These are phyloP conservation scores for Colletotrichum melonis DNA, from an alignment of 2,329 filamentous ascomycete genomes.

Conservation along the genomic window DNA sequence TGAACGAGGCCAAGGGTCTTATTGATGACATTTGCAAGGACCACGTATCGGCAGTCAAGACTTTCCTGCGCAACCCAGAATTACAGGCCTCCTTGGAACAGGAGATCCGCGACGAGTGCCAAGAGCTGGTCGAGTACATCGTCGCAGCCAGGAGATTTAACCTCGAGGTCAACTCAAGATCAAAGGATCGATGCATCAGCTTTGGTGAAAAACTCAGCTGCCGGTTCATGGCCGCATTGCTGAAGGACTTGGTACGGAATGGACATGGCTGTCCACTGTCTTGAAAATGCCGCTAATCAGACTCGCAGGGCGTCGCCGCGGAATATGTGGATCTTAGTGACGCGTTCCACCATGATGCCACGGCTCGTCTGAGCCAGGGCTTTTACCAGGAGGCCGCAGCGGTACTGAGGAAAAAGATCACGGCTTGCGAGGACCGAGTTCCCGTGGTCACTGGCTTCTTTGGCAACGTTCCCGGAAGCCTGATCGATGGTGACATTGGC, in stretches of 20 bases:
- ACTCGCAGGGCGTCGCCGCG: conserved; percentile 75
- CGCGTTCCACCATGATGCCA: conserved; percentile 75
- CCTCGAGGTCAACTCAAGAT: conserved; percentile 80
- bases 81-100: conserved; percentile 69
- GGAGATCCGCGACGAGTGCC: conserved; percentile 83
- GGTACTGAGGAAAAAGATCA: conserved; percentile 72
- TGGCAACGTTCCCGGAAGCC: conserved; percentile 88
- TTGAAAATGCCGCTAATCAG: conserved; percentile 41
- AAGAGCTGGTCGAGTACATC: conserved; percentile 80
- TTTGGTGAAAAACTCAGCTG: conserved; percentile 97
- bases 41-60: conserved; percentile 79
- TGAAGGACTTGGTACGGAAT: conserved; percentile 74
- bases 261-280: neutral
- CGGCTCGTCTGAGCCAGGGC: conserved; percentile 69
- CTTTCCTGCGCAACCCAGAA: conserved; percentile 67
- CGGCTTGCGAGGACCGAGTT: conserved; percentile 73
- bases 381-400: conserved; percentile 77
- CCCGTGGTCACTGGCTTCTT: conserved; percentile 95
- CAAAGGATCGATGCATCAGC: conserved; percentile 90
- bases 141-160: conserved; percentile 73
- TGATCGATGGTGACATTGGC: conserved; percentile 89
- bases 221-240: conserved; percentile 85
- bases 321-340: conserved; percentile 93
- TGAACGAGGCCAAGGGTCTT: conserved; percentile 76
- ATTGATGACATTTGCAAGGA: conserved; percentile 86